These are phyloP conservation scores for Talinum fruticosum DNA, from an alignment of 148 eudicot genomes.

Conservation along the genomic window DNA sequence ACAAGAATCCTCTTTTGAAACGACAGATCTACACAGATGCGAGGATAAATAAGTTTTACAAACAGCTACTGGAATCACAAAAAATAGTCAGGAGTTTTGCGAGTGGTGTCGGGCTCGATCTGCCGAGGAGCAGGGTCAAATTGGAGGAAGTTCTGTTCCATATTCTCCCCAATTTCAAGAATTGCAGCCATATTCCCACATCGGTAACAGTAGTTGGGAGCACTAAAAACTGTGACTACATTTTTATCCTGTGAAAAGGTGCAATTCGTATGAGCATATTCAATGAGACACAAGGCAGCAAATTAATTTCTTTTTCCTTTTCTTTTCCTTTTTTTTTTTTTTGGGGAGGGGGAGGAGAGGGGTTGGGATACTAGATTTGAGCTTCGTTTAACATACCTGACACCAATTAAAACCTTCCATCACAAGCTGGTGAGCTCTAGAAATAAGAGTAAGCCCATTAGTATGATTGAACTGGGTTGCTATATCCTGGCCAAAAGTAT, in stretches of 20 bases:
- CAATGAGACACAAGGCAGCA: not conserved
- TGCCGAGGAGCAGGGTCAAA: conserved; percentile 90
- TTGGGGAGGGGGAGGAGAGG: not conserved
- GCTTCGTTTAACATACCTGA: conserved; percentile 51
- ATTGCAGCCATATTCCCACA: conserved; percentile 96
- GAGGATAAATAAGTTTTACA: conserved; percentile 29
- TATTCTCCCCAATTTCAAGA: conserved; percentile 84
- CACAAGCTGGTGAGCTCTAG: conserved; percentile 96
- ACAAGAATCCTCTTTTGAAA: conserved; percentile 34
- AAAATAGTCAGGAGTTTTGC: conserved; percentile 93
- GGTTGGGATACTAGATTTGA: not conserved
- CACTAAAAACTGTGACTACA: conserved; percentile 86
- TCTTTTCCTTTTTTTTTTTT: not conserved
- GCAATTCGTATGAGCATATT: not conserved
- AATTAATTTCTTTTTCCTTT: not conserved
- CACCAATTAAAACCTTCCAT: conserved; percentile 99
- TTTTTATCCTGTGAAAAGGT: conserved; percentile 61
- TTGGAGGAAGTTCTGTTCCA: conserved; percentile 92
- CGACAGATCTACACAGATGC: conserved; percentile 43
- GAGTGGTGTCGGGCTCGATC: conserved; percentile 83
- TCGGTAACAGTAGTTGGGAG: conserved; percentile 88
- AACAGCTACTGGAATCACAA: conserved; percentile 46
- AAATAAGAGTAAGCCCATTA: conserved; percentile 82
- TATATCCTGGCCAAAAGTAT: conserved; percentile 95
- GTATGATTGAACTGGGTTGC: conserved; percentile 83